Percentiles rank a stretch among this genome's conserved stretches.
Evolutionary conservation across 805 yeast species (phyloP).

Genomic region (Metschnikowia amazonensis): DNA sequence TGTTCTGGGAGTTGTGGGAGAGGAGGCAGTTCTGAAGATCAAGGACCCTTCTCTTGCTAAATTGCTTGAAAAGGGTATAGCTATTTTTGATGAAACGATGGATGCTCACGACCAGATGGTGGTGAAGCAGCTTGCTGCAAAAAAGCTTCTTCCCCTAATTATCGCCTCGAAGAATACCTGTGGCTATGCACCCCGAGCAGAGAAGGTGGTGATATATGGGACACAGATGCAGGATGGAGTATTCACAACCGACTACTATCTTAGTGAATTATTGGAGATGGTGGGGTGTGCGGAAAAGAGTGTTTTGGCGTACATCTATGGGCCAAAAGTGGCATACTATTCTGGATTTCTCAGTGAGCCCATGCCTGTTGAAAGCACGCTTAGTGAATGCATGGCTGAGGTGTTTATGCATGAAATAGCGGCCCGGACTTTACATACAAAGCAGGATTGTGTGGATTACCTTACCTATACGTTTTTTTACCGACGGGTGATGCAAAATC

Average conservation of each 20-base stretch:
- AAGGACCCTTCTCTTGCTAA: conserved; percentile 8
- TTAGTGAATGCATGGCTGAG: conserved; percentile 60
- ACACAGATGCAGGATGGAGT: conserved; percentile 61
- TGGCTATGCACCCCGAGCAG: conserved; percentile 47
- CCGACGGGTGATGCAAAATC: conserved; percentile 74
- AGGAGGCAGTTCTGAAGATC: conserved; percentile 2
- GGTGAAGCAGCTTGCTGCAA: conserved; percentile 49
- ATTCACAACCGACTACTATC: conserved; percentile 49
- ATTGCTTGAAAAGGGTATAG: conserved; percentile 52
- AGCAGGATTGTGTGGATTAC: conserved; percentile 91
- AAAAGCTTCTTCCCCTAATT: conserved; percentile 52
- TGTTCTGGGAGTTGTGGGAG: no score
- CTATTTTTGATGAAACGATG: conserved; percentile 60
- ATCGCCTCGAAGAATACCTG: conserved; percentile 60
- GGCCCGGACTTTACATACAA: conserved; percentile 53
- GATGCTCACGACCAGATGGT: conserved; percentile 45
- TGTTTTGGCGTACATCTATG: conserved; percentile 55
- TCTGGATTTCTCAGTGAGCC: conserved; percentile 68
- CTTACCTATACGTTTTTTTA: conserved; percentile 79
- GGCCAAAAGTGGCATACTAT: conserved; percentile 57
- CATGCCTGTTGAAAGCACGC: conserved; percentile 78
- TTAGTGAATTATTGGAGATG: conserved; percentile 65
- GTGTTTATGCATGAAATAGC: conserved; percentile 71
- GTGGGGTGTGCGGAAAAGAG: conserved; percentile 36
- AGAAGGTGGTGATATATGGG: conserved; percentile 59